Base-by-base conservation (phyloP, 495 filamentous ascomycete genomes). In the Aspergillus sclerotioniger region DNA sequence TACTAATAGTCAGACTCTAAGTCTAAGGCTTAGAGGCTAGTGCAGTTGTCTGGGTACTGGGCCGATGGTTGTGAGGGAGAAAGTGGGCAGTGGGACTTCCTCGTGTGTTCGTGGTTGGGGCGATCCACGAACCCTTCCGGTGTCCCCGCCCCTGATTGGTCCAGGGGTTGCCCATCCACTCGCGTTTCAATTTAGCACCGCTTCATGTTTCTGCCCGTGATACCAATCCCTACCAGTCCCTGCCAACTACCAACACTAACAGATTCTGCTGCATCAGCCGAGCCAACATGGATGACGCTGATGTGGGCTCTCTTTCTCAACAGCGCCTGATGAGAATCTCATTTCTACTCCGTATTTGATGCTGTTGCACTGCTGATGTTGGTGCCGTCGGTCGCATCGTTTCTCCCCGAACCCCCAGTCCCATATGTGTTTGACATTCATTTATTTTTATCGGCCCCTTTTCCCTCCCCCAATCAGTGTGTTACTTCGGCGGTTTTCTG, bases 1-100 rank as follows among this genome's bases (percentile, higher is more conserved):
- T 44, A 60, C 53, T 47, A 39, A 55, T 29, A 60, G 51, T 15
- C n/a, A n/a, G n/a, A n/a, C n/a, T n/a, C n/a, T n/a, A n/a, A 55
- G 35, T 13, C 46, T 52, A 46, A 28, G 48, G 3, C 8, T n/a
- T n/a, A 8, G 15, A 49, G 44, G 17, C 21, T 47, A 21, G 44
- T 12, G 16, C 19, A 12, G 44, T 10, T 47, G 17, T 20, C 19
- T 13, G 15, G 15, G 44, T 8, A 46, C 4, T 21, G 13, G 19
- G 16, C 3, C 3, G 6, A 4, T 10, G 21, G 21, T 16, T 1
- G 46, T 2, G 33, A n/a, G 6, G 25, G 25, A 25, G 25, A 25
- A 25, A 25, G 25, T 25, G 25, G 37, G 12, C 37, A 15, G 37
- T 6, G 12, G 8, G 10, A 12, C 10, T 41, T 13, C 37, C 37